Base-by-base conservation (phyloP, 495 filamentous ascomycete genomes). In the Beverwykella pulmonaria region DNA sequence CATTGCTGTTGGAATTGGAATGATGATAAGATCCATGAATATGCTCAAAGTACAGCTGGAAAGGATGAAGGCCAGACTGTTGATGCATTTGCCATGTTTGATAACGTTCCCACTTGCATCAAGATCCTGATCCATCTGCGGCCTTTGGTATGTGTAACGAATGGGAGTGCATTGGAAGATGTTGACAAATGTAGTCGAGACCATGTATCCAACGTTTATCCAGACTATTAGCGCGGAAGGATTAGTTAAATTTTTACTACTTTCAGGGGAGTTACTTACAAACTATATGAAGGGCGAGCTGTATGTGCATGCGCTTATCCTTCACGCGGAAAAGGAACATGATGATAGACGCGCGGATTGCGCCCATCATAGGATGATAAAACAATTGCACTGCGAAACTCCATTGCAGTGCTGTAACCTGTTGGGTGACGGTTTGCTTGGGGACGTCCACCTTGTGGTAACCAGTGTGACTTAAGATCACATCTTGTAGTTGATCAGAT, bases 311-410 rank as follows among this genome's bases (percentile, higher is more conserved):
- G 0, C 77, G 76, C 20, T 54, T 68, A 23, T 74, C 75, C 10
- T 77, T 79, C 0, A 86, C 75, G 15, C 83, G 81, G 36, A 77
- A 75, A 23, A 85, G 76, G 64, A 86, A 84, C 44, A 81, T 20
- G 23, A 86, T 73, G 46, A 84, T 78, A 0, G 84, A 85, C 0
- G 82, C 72, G 72, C 88, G 88, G 65, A 86, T 82, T 8, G 86
- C 73, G 10, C 86, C 80, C 36, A 90, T 74, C 60, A 86, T 82
- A 0, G 86, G 86, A 64, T 88, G 87, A 71, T 89, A 89, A 23
- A 88, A 70, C 30, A 87, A 78, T 67, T 88, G 85, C 20, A 84
- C 81, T 2, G 81, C 81, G 26, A 83, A 84, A 62, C 83, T 65
- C 36, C 54, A 67, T 41, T 73, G 72, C 25, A 61, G 14, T 1